phyloP scores from a whole-genome alignment of 805 yeast species.

The Tetrapisispora phaffii region DNA sequence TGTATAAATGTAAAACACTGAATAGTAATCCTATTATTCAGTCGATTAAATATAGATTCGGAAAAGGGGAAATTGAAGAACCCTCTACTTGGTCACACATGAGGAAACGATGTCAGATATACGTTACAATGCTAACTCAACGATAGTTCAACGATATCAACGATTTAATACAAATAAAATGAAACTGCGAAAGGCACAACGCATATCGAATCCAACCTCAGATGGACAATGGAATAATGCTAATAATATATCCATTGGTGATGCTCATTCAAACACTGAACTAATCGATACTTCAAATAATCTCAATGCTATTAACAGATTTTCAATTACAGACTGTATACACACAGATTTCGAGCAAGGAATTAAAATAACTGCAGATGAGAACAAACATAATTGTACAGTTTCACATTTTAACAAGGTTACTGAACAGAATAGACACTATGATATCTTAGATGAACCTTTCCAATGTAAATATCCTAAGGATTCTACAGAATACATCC shows the following conservation, averaged over 20 bases:
- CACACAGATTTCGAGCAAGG: not conserved
- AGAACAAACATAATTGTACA: too few relatives aligned
- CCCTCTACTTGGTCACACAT: not conserved
- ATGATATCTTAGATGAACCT: conserved; percentile 7
- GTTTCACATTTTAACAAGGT: not conserved
- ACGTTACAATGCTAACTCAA: conserved; percentile 25
- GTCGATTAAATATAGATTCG: too few relatives aligned
- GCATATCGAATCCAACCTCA: not conserved
- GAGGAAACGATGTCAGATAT: conserved; percentile 15
- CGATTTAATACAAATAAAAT: conserved; percentile 5
- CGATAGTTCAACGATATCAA: conserved; percentile 21
- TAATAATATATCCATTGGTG: not conserved
- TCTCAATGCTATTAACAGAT: too few relatives aligned
- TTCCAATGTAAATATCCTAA: conserved; percentile 13
- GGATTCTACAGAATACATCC: conserved; percentile 19
- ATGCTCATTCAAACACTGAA: too few relatives aligned
- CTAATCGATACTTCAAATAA: too few relatives aligned
- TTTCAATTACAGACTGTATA: not conserved
- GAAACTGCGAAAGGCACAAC: not conserved
- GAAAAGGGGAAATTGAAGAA: too few relatives aligned
- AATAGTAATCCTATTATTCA: too few relatives aligned
- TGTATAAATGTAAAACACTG: not conserved
- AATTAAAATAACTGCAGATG: not conserved
- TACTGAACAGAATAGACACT: not conserved
- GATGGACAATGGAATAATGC: not conserved